These are phyloP conservation scores for Coemansia guatemalensis DNA, from an alignment of 192 early-diverging fungal species.

Conservation along the genomic window DNA sequence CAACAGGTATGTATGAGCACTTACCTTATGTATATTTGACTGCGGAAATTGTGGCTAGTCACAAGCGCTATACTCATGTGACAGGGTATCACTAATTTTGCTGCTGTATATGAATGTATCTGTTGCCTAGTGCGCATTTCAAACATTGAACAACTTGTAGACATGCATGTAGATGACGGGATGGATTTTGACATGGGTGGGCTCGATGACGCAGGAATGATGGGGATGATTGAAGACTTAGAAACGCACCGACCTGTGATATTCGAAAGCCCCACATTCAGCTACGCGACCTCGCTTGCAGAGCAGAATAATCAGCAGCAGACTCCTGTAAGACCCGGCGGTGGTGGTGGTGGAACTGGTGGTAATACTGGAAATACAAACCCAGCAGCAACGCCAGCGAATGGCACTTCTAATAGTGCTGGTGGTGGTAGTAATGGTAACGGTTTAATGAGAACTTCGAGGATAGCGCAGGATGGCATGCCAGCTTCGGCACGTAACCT, in stretches of 20 bases:
- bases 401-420: neutral
- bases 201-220: constrained; percentile 26
- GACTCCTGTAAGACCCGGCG: constrained; percentile 9
- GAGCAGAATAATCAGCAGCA: neutral
- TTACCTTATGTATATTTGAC: too few relatives aligned
- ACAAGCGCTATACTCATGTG: too few relatives aligned
- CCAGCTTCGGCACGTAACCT: constrained; percentile 20
- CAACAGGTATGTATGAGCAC: neutral
- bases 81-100: too few relatives aligned
- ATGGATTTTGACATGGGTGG: constrained; percentile 46
- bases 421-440: neutral
- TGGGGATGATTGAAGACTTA: constrained; percentile 34
- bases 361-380: too few relatives aligned
- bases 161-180: constrained; percentile 3
- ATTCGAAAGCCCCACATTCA: constrained; percentile 26
- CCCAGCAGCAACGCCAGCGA: neutral
- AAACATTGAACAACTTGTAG: constrained; percentile 1
- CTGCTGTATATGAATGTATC: constrained; percentile 3
- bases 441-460: neutral
- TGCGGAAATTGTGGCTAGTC: too few relatives aligned
- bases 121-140: neutral
- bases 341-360: neutral
- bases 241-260: constrained; percentile 45
- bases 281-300: neutral
- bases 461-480: neutral